Evolutionary conservation across 495 filamentous ascomycete species (phyloP), one percentile per base, ranked within the genome.

Genomic region (Aspergillus sclerotiicarbonarius): DNA sequence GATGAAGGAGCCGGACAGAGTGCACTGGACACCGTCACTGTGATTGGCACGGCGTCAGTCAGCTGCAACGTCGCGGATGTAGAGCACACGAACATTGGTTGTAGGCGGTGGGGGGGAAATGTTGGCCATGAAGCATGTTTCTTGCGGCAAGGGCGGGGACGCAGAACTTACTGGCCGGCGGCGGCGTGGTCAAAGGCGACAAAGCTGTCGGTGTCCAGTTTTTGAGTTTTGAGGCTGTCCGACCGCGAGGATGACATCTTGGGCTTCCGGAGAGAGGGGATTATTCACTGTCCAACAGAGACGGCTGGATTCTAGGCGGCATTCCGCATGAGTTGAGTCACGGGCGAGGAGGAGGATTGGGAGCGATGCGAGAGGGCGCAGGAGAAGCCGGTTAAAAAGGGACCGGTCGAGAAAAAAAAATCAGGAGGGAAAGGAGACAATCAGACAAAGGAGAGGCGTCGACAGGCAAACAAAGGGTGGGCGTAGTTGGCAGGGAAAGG

Each of bases 21-120:
- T 91, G 68, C 87, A 92, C 60, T 96, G 85, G 45, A 96, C 92
- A 61, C 94, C 94, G 46, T 94, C 92, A 74, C 92, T 98, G 71
- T 50, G 53, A 58, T 32, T 37, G 31, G 51, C 12, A 33, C 16
- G 3, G 13, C 4, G 25, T 49, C 29, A 46, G 59, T 15, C 25
- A 6, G 47, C 3, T 2, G 31, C 19, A 12, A 37, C 48, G 21
- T 51, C 19, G 18, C 32, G 10, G 30, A 15, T 29, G 15, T 29
- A 31, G 7, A 6, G 47, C 47, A 7, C 15, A 15, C 46, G 5
- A 12, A 29, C 18, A 20, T 49, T 31, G 47, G 5, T 29, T 32
- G 10, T 0, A 49, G 21, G 21, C 7, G 5, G 9, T 29, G 30
- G 20, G 13, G 46, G 12, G 12, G 46, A 31, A 18, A 15, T 13